A percentile compares a stretch with the other conserved stretches of the same genome.
These are phyloP conservation scores for Thuja plicata DNA, from an alignment of 83 land plant species.

Conservation along the genomic window DNA sequence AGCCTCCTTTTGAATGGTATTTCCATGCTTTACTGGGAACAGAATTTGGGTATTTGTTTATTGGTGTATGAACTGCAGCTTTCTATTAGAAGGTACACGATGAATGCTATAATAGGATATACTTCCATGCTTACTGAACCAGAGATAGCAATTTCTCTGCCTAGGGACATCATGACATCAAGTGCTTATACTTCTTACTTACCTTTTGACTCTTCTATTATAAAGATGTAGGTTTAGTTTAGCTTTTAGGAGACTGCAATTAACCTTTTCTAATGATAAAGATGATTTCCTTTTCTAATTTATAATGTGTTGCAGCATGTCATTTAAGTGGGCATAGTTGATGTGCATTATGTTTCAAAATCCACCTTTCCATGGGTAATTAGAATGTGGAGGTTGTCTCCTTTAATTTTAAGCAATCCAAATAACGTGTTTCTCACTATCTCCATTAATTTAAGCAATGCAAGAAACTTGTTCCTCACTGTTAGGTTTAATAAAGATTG, in stretches of 20 bases:
- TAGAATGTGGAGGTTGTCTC: too few relatives aligned
- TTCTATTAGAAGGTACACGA: not conserved
- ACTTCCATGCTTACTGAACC: not conserved
- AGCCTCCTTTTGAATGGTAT: not conserved
- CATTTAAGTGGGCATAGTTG: not conserved
- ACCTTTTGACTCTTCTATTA: not conserved
- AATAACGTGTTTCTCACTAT: too few relatives aligned
- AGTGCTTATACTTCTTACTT: not conserved
- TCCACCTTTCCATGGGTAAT: too few relatives aligned
- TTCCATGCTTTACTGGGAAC: not conserved
- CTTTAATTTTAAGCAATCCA: too few relatives aligned
- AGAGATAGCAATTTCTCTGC: not conserved
- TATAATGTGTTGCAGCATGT: not conserved
- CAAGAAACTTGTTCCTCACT: too few relatives aligned
- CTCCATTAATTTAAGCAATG: too few relatives aligned
- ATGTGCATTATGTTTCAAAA: too few relatives aligned
- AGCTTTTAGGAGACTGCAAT: not conserved
- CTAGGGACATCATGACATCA: not conserved
- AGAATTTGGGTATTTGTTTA: not conserved
- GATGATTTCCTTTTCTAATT: not conserved
- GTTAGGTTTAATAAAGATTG: too few relatives aligned
- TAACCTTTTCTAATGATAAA: not conserved
- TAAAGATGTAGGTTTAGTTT: not conserved
- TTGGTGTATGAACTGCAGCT: not conserved
- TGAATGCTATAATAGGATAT: not conserved